Conservation (phyloP, 805 yeast species). For the Candida piceae region DNA sequence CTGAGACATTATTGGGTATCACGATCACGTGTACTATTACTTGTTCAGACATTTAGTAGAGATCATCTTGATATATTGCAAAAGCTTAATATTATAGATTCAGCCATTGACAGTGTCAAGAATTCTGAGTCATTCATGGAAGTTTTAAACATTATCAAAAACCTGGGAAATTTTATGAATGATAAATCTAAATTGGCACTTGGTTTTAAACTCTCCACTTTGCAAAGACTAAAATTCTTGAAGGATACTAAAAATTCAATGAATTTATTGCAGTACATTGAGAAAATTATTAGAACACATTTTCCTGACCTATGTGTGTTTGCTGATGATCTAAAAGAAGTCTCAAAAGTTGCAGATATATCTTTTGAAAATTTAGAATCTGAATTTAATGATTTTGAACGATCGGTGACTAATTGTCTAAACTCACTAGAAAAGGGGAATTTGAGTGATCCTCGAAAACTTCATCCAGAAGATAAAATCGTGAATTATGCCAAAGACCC, state of each 20-base stretch:
- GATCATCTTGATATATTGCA: constrained; percentile 59
- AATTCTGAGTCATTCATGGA: constrained; percentile 50
- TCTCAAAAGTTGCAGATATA: constrained; percentile 51
- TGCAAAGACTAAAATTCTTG: constrained; percentile 65
- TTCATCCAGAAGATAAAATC: constrained; percentile 65
- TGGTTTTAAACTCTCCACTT: constrained; percentile 67
- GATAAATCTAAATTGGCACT: constrained; percentile 60
- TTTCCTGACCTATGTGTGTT: constrained; percentile 62
- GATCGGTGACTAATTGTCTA: constrained; percentile 45
- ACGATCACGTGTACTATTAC: constrained; percentile 57
- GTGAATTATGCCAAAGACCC: constrained; percentile 46
- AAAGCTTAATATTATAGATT: constrained; percentile 55
- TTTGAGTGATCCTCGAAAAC: constrained; percentile 53
- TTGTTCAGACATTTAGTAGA: constrained; percentile 52
- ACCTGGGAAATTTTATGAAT: constrained; percentile 78
- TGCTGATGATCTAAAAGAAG: constrained; percentile 51
- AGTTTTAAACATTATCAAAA: constrained; percentile 60
- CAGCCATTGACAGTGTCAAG: constrained; percentile 49
- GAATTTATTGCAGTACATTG: constrained; percentile 73
- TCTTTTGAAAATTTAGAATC: constrained; percentile 57
- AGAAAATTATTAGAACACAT: constrained; percentile 56
- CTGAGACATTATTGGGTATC: constrained; percentile 68
- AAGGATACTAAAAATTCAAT: constrained; percentile 65
- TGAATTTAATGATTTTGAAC: constrained; percentile 54
- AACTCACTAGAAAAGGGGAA: constrained; percentile 56